A percentile compares a stretch with the other conserved stretches of the same genome.
phyloP scores from a whole-genome alignment of 352 stramenopile genomes.

The Pythium rishiriense region DNA sequence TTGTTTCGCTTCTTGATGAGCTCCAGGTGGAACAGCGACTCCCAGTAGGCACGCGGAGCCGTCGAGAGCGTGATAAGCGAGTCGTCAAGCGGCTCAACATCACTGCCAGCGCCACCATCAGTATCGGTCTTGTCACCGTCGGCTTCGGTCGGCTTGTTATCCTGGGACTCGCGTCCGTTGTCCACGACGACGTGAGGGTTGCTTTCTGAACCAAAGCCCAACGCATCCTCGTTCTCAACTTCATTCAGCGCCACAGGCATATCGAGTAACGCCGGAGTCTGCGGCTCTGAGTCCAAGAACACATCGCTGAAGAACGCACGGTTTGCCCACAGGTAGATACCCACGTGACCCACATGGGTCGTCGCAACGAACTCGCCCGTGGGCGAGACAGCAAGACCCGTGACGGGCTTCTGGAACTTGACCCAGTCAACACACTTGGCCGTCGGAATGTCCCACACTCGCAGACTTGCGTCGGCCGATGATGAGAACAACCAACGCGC shows the following conservation, averaged over 20 bases:
- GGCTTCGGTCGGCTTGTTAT: not conserved
- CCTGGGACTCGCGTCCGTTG: not conserved
- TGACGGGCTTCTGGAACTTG: constrained; percentile 91
- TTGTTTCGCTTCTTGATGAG: constrained; percentile 97
- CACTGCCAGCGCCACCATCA: constrained; percentile 27
- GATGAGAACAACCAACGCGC: constrained; percentile 89
- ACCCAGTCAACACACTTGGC: constrained; percentile 95
- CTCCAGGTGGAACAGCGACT: constrained; percentile 91
- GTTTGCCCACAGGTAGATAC: constrained; percentile 96
- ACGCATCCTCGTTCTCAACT: constrained; percentile 66
- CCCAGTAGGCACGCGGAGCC: constrained; percentile 85
- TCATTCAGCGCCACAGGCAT: constrained; percentile 90
- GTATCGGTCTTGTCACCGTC: constrained; percentile 39
- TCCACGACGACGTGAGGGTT: constrained; percentile 43
- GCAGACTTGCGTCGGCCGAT: constrained; percentile 83
- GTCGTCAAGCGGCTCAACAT: constrained; percentile 54
- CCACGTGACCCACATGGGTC: constrained; percentile 89
- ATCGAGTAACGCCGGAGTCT: constrained; percentile 85
- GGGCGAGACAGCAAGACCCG: constrained; percentile 90
- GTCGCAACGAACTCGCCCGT: constrained; percentile 96
- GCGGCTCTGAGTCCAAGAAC: constrained; percentile 77
- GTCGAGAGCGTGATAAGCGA: constrained; percentile 78
- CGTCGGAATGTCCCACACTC: constrained; percentile 95
- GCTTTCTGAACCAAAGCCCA: constrained; percentile 50
- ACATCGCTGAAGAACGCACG: constrained; percentile 92